These are phyloP conservation scores for Streptanthus diversifolius DNA, from an alignment of 345 rosid species.

Conservation along the genomic window DNA sequence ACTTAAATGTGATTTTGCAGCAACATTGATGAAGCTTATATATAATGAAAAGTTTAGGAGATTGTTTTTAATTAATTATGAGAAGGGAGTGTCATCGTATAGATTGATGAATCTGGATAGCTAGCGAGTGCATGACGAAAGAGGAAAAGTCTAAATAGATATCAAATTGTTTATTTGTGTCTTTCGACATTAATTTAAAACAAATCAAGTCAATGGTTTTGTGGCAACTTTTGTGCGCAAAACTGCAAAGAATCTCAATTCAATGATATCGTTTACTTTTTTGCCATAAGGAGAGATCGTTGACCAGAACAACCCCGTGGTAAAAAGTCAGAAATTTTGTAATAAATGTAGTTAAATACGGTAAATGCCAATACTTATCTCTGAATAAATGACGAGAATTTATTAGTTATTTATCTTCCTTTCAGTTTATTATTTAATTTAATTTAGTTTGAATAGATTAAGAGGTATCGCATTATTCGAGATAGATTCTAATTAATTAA, in stretches of 20 bases:
- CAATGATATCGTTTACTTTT: constrained; percentile 3
- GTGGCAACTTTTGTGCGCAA: not conserved
- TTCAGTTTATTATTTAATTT: not conserved
- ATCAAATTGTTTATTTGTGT: not conserved
- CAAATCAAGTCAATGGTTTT: constrained; percentile 26
- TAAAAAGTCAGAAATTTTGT: too few relatives aligned
- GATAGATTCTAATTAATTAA: not conserved
- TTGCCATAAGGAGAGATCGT: constrained; percentile 12
- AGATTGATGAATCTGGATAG: constrained; percentile 15
- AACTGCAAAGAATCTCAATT: constrained; percentile 6
- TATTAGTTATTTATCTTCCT: not conserved
- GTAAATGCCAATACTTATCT: not conserved
- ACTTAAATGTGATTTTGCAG: constrained; percentile 19
- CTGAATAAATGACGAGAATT: not conserved
- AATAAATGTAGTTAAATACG: not conserved
- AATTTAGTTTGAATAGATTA: not conserved
- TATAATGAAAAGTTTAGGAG: not conserved
- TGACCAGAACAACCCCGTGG: constrained; percentile 12
- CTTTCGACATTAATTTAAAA: not conserved
- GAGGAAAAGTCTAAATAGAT: not conserved
- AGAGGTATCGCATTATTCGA: not conserved
- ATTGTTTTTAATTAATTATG: not conserved
- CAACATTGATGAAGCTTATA: constrained; percentile 21
- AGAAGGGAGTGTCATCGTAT: not conserved
- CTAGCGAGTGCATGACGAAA: constrained; percentile 17